Evolutionary conservation across 306 rosid genomes (phyloP), one percentile per base, ranked within the genome.

Genomic region (Cicer cuneatum): DNA sequence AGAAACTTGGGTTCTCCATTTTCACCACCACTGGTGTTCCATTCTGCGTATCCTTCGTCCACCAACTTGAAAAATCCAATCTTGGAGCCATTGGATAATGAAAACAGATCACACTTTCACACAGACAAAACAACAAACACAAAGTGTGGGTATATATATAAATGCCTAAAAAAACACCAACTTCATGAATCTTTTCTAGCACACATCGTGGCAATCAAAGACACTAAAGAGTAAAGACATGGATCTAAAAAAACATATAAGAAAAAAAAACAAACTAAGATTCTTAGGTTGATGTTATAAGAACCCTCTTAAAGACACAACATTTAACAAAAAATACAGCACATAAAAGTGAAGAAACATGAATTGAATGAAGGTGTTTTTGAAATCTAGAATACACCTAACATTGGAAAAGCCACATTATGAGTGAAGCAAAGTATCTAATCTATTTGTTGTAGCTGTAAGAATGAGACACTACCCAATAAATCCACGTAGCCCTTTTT

Each of bases 11-110:
- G 74, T 87, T 88, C 88, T 94, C 96, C 97, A 90, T 91, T 72
- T 83, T 91, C 86, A 93, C 98, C 18, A 89, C 92, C 77, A 93
- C 93, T 1, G 94, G 98, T 57, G 90, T 86, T 71, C 97, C 97
- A 66, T 76, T 87, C 71, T 73, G 83, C 65, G 73, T 10, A 54
- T 88, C 89, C 73, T 81, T 89, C 6, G 76, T 75, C 95, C 95
- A 87, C 90, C 89, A 82, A 8, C 85, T 78, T 61, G 87, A 85
- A 79, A 91, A 93, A 49, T 89, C 91, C 83, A 89, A 77, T 64
- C 90, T 86, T 41, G 89, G 97, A 79, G 90, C 88, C 98, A 93
- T 93, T 86, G 6, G 16, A 29, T 7, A 48, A 48, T 80, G 41
- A 57, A 5, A 5, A 38, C 46, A 12, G 81, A 53, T 66, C 78